A percentile compares a stretch with the other conserved stretches of the same genome.
Conservation (phyloP, 305 asterid species). For the Nicotiana rustica region DNA sequence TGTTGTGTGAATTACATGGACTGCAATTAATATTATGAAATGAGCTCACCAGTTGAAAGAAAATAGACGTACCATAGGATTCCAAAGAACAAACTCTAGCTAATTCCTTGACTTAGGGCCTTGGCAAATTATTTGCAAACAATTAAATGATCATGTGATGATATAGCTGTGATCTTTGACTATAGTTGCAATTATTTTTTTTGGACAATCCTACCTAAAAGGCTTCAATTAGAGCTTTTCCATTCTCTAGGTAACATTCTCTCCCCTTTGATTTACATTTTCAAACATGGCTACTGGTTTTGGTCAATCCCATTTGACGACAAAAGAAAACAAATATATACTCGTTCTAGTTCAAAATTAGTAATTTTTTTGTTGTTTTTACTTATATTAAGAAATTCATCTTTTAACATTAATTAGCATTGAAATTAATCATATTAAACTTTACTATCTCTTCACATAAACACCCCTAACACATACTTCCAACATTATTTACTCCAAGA, state of each 20-base stretch:
- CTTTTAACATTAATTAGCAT: no score
- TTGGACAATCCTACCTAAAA: constrained; percentile 17
- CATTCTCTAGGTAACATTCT: constrained; percentile 33
- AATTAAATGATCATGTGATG: constrained; percentile 10
- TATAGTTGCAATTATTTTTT: not conserved
- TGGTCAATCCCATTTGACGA: not conserved
- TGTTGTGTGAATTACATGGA: constrained; percentile 18
- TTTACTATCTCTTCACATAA: no score
- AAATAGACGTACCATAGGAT: not conserved
- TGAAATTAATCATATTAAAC: no score
- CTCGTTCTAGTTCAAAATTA: not conserved
- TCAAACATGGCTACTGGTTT: constrained; percentile 17
- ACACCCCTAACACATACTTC: no score
- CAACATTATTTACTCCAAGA: no score
- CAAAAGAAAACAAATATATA: not conserved
- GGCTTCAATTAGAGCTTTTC: constrained; percentile 8
- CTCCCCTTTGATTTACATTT: not conserved
- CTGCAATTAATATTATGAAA: not conserved
- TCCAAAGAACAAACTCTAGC: constrained; percentile 4
- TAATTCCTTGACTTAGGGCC: not conserved
- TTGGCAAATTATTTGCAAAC: not conserved
- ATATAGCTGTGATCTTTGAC: constrained; percentile 27
- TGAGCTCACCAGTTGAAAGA: not conserved
- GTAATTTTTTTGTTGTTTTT: no score
- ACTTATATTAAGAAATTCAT: no score